Base-by-base conservation (phyloP, 176 grass and related monocot species). In the Triticum dicoccoides region DNA sequence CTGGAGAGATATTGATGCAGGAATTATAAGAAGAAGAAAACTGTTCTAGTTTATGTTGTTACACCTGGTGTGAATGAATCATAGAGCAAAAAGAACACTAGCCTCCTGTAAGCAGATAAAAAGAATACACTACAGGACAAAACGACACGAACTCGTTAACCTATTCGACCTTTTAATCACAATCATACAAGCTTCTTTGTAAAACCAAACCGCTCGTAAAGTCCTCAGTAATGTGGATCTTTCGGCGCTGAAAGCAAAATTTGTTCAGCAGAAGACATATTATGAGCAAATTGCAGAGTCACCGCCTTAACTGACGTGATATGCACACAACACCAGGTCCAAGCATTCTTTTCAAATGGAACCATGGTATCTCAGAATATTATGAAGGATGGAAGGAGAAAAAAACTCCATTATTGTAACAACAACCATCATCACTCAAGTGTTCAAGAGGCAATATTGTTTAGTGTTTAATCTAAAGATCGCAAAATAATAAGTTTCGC, bases 1-100 rank as follows among this genome's bases (percentile, higher is more conserved):
- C 94, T 96, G 92, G 63, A 85, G 39, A 63, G 18, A 80, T 34
- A 87, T 81, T 21, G 20, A 59, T 59, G 56, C 56, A 59, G 2
- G 18, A 2, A 21, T 59, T 54, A 54, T 18, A 54, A 54, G 51
- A 54, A 54, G 51, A 54, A 54, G 51, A 18, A 18, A 54, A 54
- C 15, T 54, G 51, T 54, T 54, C 51, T 2, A 7, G 51, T 54
- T 54, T 54, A 54, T 2, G 51, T 54, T 52, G 49, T 52, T 17
- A 52, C 49, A 52, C 49, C 5, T 54, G 7, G 15, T 5, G 5
- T 54, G 51, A 54, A 54, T 54, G 51, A 54, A 54, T 54, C 51
- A 54, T 18, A 54, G 51, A 18, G 15, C 15, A 54, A 54, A 54
- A 54, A 54, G 51, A 54, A 54, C 51, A 54, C 51, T 18, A 54